Conservation (phyloP, 768 basidiomycete genomes). For the Holtermannia corniformis region DNA sequence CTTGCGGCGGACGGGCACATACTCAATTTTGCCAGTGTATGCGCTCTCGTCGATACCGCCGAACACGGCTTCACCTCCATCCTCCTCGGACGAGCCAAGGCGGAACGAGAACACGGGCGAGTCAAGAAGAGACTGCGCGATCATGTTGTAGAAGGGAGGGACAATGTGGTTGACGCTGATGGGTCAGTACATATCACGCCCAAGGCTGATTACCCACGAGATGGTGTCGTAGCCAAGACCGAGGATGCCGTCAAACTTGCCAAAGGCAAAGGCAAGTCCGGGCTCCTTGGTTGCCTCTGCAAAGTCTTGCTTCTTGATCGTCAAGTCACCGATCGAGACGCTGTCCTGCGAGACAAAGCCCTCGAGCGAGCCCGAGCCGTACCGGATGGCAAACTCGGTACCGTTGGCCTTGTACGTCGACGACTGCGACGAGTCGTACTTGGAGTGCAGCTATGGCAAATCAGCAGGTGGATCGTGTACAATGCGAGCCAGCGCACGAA, state of each 20-base stretch:
- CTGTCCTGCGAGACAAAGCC: constrained; percentile 83
- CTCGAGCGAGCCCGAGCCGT: constrained; percentile 94
- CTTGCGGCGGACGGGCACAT: constrained; percentile 85
- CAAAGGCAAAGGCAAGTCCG: constrained; percentile 83
- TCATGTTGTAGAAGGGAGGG: constrained; percentile 92
- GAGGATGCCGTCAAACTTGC: constrained; percentile 86
- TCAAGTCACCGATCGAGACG: constrained; percentile 71
- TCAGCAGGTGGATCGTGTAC: neutral
- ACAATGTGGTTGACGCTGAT: constrained; percentile 67
- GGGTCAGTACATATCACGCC: neutral
- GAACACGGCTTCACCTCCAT: constrained; percentile 83
- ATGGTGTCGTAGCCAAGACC: constrained; percentile 94
- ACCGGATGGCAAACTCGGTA: constrained; percentile 75
- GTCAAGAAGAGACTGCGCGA: constrained; percentile 70
- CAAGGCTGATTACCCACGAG: constrained; percentile 45
- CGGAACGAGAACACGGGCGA: constrained; percentile 90
- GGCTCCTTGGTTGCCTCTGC: constrained; percentile 95
- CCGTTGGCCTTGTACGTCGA: constrained; percentile 85
- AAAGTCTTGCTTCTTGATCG: constrained; percentile 67
- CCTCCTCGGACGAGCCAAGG: constrained; percentile 70
- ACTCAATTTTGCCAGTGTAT: constrained; percentile 69
- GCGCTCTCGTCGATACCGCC: constrained; percentile 74
- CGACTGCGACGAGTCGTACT: constrained; percentile 73
- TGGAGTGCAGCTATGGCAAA: constrained; percentile 57
- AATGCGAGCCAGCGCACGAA: constrained; percentile 30